Evolutionary conservation across 192 early-diverging fungal genomes (phyloP).

Genomic region (Coemansia nantahalensis): DNA sequence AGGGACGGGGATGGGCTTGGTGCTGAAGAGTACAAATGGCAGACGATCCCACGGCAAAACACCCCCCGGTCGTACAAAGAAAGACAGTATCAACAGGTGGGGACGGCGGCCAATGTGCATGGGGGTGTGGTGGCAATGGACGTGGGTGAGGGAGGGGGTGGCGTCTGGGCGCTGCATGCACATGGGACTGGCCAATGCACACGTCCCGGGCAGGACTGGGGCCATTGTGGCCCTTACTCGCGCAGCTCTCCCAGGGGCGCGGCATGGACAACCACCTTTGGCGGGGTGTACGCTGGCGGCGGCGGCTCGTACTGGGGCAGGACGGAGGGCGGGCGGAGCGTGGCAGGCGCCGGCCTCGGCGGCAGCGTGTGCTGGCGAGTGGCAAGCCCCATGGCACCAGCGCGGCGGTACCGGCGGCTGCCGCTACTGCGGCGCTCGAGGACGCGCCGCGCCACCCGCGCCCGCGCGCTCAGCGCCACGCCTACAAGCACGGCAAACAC

Average conservation of each 20-base stretch:
- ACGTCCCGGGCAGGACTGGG: too few species aligned
- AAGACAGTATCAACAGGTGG: too few species aligned
- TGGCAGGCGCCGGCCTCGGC: neutral
- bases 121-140: too few species aligned
- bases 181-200: too few species aligned
- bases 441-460: neutral
- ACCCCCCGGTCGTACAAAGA: too few species aligned
- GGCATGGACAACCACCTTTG: constrained; percentile 9
- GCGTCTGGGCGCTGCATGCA: too few species aligned
- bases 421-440: neutral
- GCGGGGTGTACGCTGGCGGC: constrained; percentile 24
- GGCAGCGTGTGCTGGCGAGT: too few species aligned
- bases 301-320: constrained; percentile 39
- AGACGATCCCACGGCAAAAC: too few species aligned
- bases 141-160: too few species aligned
- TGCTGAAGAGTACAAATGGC: neutral
- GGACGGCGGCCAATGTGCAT: too few species aligned
- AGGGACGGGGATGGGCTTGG: neutral
- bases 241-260: too few species aligned
- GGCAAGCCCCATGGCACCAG: too few species aligned
- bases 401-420: neutral
- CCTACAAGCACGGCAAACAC: neutral
- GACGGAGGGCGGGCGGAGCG: neutral
- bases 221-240: neutral
- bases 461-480: constrained; percentile 7